Conservation (phyloP, 495 filamentous ascomycete genomes). For the Penicillium bialowiezense region DNA sequence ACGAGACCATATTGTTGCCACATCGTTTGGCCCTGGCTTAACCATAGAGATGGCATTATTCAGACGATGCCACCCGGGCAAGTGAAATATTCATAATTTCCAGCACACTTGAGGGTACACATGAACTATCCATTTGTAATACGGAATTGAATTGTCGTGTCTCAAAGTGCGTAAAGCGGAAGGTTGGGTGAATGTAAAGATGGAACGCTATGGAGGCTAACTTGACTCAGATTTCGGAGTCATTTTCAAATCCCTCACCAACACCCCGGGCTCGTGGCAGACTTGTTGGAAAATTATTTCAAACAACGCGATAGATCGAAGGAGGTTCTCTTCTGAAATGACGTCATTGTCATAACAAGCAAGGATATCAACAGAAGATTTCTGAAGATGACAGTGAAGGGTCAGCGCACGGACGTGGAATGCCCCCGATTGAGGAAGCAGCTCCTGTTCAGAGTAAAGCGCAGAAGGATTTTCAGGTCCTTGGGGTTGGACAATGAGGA, state of each 20-base stretch:
- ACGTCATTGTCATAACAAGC: conserved; percentile 2
- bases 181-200: too few relatives aligned
- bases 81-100: too few relatives aligned
- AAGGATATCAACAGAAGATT: background rate
- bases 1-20: conserved; percentile 57
- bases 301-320: background rate
- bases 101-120: too few relatives aligned
- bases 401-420: conserved; percentile 2
- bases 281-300: conserved; percentile 2
- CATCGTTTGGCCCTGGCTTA: conserved; percentile 65
- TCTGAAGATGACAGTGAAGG: background rate
- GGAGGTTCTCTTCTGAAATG: background rate
- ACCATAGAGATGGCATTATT: conserved; percentile 61
- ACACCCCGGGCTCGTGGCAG: background rate
- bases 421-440: conserved; percentile 2
- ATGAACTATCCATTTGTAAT: too few relatives aligned
- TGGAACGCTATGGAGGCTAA: too few relatives aligned
- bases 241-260: background rate
- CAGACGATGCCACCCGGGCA: conserved; percentile 5
- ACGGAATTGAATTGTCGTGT: too few relatives aligned
- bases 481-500: conserved; percentile 3
- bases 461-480: background rate
- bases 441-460: background rate
- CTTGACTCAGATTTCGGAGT: too few relatives aligned
- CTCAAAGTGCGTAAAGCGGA: too few relatives aligned